These are phyloP conservation scores for Plasmodium ovale DNA, from an alignment of 169 alveolate genomes.

Conservation along the genomic window DNA sequence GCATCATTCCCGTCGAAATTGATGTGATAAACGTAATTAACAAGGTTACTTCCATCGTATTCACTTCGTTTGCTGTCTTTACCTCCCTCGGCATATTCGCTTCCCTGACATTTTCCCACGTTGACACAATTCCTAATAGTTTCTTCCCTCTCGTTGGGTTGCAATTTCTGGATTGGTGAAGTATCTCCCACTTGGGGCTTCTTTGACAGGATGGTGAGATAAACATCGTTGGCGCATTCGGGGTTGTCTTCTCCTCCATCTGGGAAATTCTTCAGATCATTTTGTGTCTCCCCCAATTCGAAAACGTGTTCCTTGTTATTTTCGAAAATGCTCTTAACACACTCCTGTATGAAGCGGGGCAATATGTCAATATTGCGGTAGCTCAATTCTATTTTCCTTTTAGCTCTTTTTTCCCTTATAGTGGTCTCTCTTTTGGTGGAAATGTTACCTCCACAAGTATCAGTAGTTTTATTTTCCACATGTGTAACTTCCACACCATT, in stretches of 20 bases:
- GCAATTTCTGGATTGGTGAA: background rate
- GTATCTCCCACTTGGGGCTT: background rate
- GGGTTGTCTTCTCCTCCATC: background rate
- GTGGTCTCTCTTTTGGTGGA: background rate
- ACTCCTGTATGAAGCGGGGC: conserved; percentile 44
- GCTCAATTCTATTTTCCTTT: conserved; percentile 5
- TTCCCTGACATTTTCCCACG: background rate
- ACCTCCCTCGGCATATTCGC: background rate
- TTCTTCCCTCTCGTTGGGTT: background rate
- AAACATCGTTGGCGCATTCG: background rate
- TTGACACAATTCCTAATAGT: background rate
- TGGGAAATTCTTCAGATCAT: background rate
- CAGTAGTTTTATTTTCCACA: too few relatives aligned
- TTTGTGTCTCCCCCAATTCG: background rate
- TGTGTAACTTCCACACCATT: too few relatives aligned
- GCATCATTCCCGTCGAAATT: conserved; percentile 5
- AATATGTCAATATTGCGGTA: conserved; percentile 30
- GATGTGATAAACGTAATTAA: background rate
- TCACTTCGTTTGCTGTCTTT: background rate
- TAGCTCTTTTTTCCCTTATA: background rate
- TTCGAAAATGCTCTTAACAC: conserved; percentile 27
- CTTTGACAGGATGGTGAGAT: background rate
- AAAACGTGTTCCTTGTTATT: background rate
- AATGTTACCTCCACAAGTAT: too few relatives aligned
- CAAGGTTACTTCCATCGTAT: background rate